Evolutionary conservation across 129 eudicot species (phyloP).

Genomic region (Artemisia annua): DNA sequence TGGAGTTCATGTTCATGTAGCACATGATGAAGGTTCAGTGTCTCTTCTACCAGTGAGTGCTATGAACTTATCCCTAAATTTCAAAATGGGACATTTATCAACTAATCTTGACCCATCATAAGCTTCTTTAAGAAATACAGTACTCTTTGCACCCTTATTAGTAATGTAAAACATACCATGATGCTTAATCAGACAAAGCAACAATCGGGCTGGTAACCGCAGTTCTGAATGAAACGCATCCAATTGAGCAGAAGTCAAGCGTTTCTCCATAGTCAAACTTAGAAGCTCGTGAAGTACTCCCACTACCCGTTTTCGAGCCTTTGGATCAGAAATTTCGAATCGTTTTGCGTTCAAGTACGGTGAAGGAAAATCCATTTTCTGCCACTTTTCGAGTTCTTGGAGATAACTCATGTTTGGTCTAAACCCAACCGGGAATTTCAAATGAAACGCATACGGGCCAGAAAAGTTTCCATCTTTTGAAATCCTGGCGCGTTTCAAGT

Average conservation of each 20-base stretch:
- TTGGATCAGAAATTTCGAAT: constrained; percentile 71
- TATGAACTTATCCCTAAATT: constrained; percentile 60
- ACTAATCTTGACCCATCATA: constrained; percentile 78
- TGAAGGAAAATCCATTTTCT: constrained; percentile 79
- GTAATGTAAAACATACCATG: constrained; percentile 89
- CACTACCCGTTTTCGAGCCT: constrained; percentile 76
- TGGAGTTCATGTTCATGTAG: constrained; percentile 21
- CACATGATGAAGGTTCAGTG: constrained; percentile 30
- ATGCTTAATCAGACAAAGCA: constrained; percentile 85
- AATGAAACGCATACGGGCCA: constrained; percentile 73
- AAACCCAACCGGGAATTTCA: constrained; percentile 75
- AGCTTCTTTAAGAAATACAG: constrained; percentile 83
- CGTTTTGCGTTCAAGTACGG: constrained; percentile 83
- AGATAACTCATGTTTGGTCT: constrained; percentile 82
- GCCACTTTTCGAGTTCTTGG: constrained; percentile 80
- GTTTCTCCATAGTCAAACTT: constrained; percentile 46
- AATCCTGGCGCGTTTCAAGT: constrained; percentile 40
- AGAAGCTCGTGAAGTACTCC: constrained; percentile 91
- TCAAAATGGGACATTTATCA: constrained; percentile 61
- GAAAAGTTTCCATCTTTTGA: constrained; percentile 76
- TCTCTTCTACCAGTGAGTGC: constrained; percentile 70
- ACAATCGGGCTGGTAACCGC: constrained; percentile 17
- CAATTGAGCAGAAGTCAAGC: too few species aligned
- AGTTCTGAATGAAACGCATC: too few species aligned
- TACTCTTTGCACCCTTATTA: constrained; percentile 79